Base-by-base conservation (phyloP, 1,139 yeast species). In the Suhomyces atakaporum region DNA sequence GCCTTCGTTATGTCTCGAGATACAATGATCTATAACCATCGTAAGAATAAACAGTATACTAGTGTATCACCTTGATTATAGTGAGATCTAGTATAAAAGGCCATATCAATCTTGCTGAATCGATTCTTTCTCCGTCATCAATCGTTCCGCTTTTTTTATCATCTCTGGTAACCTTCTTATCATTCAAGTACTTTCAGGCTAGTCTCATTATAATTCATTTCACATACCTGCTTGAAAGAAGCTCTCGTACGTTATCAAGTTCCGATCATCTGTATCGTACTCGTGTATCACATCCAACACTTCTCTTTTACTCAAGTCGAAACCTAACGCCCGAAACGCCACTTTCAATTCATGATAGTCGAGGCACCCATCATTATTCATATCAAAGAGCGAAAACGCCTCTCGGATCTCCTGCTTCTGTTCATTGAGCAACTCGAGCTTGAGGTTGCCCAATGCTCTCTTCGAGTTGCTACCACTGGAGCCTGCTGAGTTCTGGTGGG, bases 271-370 rank as follows among this genome's bases (percentile, higher is more conserved):
- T 4, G 85, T 75, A 51, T 88, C 97, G 54, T 83, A 84, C 46
- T 87, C 94, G 38, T 81, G 84, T 40, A 94, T 80, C 23, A 90
- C 77, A 43, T 84, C 84, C 47, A 90, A 69, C 3, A 92, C 90
- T 49, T 89, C 94, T 37, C 83, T 69, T 56, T 90, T 90, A 29
- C 81, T 64, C 50, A 85, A 72, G 33, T 90, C 97, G 54, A 94
- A 94, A 1, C 98, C 98, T 31, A 94, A 69, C 0, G 98, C 98
- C 44, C 96, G 66, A 68, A 92, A 81, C 0, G 98, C 97, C 12
- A 90, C 87, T 58, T 87, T 88, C 47, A 87, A 69, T 54, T 92
- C 98, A 53, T 92, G 98, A 56, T 85, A 92, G 55, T 92, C 97
- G 43, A 94, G 70, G 45, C 75, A 77, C 10, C 96, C 96, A 58